phyloP scores from a whole-genome alignment of 257 asterid species.

The Plantago major region DNA sequence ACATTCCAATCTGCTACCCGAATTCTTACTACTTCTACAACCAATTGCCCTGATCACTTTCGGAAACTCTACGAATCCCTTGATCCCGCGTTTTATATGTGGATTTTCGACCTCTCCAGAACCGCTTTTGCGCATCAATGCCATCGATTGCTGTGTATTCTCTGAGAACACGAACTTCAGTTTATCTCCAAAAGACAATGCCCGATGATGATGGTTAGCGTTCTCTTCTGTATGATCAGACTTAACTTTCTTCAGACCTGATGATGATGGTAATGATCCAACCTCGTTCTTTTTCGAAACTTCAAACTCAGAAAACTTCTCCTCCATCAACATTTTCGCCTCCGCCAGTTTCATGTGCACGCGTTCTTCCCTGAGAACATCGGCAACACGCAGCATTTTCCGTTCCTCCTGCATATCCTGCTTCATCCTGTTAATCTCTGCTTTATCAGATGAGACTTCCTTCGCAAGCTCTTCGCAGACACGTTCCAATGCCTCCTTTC shows the following conservation, averaged over 20 bases:
- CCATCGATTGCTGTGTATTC: slow-evolving; percentile 18
- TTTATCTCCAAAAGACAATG: slow-evolving; percentile 22
- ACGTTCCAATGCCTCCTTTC: slow-evolving; percentile 47
- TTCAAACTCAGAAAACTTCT: slow-evolving; percentile 45
- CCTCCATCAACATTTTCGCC: slow-evolving; percentile 58
- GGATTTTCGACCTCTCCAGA: slow-evolving; percentile 60
- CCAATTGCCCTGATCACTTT: slow-evolving; percentile 68
- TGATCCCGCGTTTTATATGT: slow-evolving; percentile 76
- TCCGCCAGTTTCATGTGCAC: slow-evolving; percentile 81
- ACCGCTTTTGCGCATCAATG: slow-evolving; percentile 24
- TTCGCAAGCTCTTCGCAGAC: slow-evolving; percentile 49
- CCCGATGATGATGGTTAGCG: background rate
- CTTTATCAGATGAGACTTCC: slow-evolving; percentile 34
- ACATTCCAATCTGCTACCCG: slow-evolving; percentile 64
- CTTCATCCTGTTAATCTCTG: slow-evolving; percentile 38
- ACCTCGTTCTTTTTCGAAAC: slow-evolving; percentile 17
- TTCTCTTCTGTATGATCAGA: background rate
- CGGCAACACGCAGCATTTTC: slow-evolving; percentile 74
- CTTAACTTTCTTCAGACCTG: slow-evolving; percentile 15
- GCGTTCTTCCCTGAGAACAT: slow-evolving; percentile 78
- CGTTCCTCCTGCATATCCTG: slow-evolving; percentile 69
- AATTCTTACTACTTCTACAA: slow-evolving; percentile 50
- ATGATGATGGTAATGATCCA: slow-evolving; percentile 1
- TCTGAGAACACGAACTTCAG: slow-evolving; percentile 27
- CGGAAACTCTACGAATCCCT: slow-evolving; percentile 89